Evolutionary conservation across 371 early-diverging fungal genomes (phyloP).

Genomic region (Mucor saturninus): DNA sequence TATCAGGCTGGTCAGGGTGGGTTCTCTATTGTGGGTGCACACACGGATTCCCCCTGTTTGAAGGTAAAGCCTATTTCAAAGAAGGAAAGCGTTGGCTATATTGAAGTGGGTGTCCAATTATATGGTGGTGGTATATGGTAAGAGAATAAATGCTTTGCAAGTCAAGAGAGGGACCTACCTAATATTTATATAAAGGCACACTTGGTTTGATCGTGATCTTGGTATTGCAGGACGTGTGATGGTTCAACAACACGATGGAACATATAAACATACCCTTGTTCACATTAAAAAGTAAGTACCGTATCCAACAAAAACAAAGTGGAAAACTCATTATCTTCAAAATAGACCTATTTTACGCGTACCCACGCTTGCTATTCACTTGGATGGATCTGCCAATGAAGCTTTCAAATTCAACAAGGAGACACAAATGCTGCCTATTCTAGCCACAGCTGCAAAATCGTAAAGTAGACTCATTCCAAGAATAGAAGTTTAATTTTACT

Average conservation of each 20-base stretch:
- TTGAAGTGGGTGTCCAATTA: conserved; percentile 89
- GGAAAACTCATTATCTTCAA: not conserved
- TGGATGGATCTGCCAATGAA: conserved; percentile 82
- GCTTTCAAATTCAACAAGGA: conserved; percentile 95
- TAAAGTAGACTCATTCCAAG: conserved; percentile 23
- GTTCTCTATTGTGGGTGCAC: conserved; percentile 90
- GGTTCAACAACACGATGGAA: conserved; percentile 71
- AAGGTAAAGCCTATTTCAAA: conserved; percentile 82
- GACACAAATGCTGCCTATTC: conserved; percentile 83
- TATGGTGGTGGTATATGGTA: conserved; percentile 97
- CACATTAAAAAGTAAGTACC: conserved; percentile 64
- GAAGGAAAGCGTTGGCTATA: conserved; percentile 81
- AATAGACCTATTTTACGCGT: conserved; percentile 88
- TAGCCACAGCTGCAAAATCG: conserved; percentile 76
- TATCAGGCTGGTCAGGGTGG: conserved; percentile 77
- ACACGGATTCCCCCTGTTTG: conserved; percentile 91
- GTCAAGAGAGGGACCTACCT: conserved; percentile 42
- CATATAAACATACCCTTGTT: conserved; percentile 72
- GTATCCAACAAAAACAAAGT: not conserved
- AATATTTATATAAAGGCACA: conserved; percentile 75
- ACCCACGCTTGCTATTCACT: conserved; percentile 96
- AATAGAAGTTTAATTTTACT: not conserved
- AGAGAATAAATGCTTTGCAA: not conserved
- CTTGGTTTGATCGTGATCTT: conserved; percentile 98
- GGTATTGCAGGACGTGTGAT: conserved; percentile 93